A percentile compares a stretch with the other conserved stretches of the same genome.
phyloP scores from a whole-genome alignment of 345 rosid genomes.

The Geranium rotundifolium region DNA sequence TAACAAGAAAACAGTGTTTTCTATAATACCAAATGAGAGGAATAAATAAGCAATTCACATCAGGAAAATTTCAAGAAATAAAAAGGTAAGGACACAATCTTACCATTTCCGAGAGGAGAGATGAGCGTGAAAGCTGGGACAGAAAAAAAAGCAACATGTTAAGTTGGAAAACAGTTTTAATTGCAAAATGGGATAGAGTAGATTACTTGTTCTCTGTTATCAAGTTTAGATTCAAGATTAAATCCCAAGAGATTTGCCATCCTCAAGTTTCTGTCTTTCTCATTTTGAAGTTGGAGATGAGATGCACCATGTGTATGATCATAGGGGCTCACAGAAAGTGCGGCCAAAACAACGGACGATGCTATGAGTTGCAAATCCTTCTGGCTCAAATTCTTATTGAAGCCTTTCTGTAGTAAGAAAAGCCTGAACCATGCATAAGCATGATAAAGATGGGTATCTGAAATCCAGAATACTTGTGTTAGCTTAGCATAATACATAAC shows the following conservation, averaged over 20 bases:
- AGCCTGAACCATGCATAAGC: conserved; percentile 97
- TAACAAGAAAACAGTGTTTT: too few relatives aligned
- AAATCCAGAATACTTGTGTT: conserved; percentile 89
- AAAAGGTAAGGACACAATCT: conserved; percentile 9
- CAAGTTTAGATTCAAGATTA: conserved; percentile 74
- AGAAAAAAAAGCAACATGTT: conserved; percentile 2
- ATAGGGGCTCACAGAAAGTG: conserved; percentile 67
- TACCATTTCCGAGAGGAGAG: conserved; percentile 85
- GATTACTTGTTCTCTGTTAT: conserved; percentile 80
- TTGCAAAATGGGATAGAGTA: neutral
- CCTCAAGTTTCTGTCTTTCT: conserved; percentile 79
- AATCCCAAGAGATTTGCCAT: conserved; percentile 94
- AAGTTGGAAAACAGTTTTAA: too few relatives aligned
- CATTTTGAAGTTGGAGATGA: conserved; percentile 80
- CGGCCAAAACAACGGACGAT: conserved; percentile 91
- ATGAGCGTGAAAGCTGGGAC: conserved; percentile 73
- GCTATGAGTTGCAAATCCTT: conserved; percentile 90
- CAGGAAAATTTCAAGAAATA: neutral
- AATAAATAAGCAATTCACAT: neutral
- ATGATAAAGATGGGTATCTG: conserved; percentile 86
- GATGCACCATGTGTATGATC: conserved; percentile 57
- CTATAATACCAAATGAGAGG: too few relatives aligned
- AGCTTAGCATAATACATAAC: conserved; percentile 92
- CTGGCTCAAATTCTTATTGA: conserved; percentile 89
- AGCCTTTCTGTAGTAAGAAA: conserved; percentile 83